These are phyloP conservation scores for Eucalyptus marginata DNA, from an alignment of 345 rosid genomes.

Conservation along the genomic window DNA sequence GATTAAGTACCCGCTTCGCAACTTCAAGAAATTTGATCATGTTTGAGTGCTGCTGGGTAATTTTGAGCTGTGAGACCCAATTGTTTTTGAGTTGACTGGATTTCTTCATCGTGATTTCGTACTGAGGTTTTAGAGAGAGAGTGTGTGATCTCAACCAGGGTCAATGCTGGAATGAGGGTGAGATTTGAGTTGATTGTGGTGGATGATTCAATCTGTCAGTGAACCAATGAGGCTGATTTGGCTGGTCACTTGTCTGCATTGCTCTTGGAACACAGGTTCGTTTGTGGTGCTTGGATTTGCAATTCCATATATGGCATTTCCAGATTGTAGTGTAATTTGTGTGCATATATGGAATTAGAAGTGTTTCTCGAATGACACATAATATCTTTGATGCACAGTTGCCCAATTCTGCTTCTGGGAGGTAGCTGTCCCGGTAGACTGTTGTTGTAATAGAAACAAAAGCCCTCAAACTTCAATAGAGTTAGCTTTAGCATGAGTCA, in stretches of 20 bases:
- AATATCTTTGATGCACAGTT: background rate
- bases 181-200: constrained; percentile 3
- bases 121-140: background rate
- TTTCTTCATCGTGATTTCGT: background rate
- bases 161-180: constrained; percentile 12
- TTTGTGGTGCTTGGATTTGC: background rate
- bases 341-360: background rate
- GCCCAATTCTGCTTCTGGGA: background rate
- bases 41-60: background rate
- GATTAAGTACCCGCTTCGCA: background rate
- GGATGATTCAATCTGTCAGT: constrained; percentile 6
- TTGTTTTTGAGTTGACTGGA: background rate
- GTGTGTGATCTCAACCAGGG: background rate
- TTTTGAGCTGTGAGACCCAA: background rate
- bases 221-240: constrained; percentile 49
- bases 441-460: background rate
- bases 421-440: background rate
- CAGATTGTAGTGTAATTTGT: background rate
- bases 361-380: background rate
- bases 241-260: constrained; percentile 31
- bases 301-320: background rate
- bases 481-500: background rate
- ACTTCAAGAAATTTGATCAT: background rate
- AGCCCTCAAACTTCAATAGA: background rate
- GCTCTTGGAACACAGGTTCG: constrained; percentile 32